phyloP scores from a whole-genome alignment of 345 rosid genomes.

The Moricandia moricandioides region DNA sequence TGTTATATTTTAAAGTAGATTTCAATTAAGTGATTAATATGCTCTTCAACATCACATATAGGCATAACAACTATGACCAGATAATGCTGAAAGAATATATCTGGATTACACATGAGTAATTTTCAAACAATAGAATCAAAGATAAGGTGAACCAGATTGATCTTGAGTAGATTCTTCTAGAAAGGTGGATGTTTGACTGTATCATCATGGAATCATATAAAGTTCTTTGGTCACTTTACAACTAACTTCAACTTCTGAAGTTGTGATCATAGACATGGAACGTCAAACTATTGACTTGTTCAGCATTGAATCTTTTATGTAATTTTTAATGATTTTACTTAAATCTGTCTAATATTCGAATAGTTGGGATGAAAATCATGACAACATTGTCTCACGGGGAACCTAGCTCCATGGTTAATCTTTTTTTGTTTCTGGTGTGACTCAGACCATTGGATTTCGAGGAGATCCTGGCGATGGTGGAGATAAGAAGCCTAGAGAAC shows the following conservation, averaged over 20 bases:
- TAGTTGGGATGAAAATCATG: neutral
- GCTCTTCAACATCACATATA: no score
- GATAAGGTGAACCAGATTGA: no score
- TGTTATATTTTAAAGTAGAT: no score
- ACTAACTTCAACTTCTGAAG: neutral
- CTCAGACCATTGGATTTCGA: constrained; percentile 36
- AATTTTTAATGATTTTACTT: neutral
- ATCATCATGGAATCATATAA: no score
- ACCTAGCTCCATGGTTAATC: constrained; percentile 31
- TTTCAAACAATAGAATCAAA: no score
- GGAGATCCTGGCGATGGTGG: neutral
- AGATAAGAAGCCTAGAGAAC: constrained; percentile 1
- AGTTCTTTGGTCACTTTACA: no score
- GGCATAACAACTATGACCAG: no score
- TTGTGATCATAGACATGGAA: constrained; percentile 11
- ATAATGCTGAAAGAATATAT: no score
- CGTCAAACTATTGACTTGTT: constrained; percentile 4
- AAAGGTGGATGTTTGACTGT: no score
- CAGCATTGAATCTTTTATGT: neutral
- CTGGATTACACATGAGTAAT: no score
- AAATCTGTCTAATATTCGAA: constrained; percentile 9
- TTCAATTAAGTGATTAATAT: no score
- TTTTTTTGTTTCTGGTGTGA: constrained; percentile 49
- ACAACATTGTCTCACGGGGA: constrained; percentile 20
- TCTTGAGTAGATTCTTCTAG: no score